These are phyloP conservation scores for Pachyrhizus erosus DNA, from an alignment of 306 rosid species.

Conservation along the genomic window DNA sequence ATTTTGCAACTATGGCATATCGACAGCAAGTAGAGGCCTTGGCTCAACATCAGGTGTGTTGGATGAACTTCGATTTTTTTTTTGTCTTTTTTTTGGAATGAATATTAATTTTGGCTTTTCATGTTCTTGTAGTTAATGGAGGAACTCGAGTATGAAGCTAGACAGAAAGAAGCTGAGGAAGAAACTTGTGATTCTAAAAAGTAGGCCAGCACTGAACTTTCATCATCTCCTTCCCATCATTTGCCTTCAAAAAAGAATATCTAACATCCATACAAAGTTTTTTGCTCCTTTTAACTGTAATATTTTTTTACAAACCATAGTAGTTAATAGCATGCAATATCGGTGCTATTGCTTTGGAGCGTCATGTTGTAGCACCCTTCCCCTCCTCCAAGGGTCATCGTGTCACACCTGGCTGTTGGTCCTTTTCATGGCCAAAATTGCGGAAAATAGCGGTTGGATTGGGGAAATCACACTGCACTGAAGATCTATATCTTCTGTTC, in stretches of 20 bases:
- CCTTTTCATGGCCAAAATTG: not conserved
- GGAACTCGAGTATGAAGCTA: constrained; percentile 91
- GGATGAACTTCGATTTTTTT: constrained; percentile 34
- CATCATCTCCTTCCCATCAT: not conserved
- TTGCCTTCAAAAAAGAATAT: not conserved
- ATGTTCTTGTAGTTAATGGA: constrained; percentile 78
- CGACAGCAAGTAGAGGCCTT: constrained; percentile 96
- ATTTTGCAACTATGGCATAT: constrained; percentile 96
- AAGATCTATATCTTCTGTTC: not conserved
- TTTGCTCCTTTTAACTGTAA: constrained; percentile 4
- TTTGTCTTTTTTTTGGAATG: constrained; percentile 7
- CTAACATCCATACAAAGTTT: not conserved
- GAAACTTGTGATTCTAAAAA: constrained; percentile 61
- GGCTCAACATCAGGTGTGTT: constrained; percentile 88
- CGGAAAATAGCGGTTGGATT: not conserved
- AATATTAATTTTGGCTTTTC: constrained; percentile 32
- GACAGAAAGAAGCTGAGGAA: constrained; percentile 74
- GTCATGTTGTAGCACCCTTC: not conserved
- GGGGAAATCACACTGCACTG: not conserved
- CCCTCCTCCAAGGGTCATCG: not conserved
- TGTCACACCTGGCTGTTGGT: not conserved
- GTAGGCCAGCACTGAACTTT: constrained; percentile 60
- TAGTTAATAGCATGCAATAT: not conserved
- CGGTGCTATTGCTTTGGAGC: too few relatives aligned
- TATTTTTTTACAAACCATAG: not conserved